Base-by-base conservation (phyloP, 176 grass and related monocot genomes). In the Avena insularis region DNA sequence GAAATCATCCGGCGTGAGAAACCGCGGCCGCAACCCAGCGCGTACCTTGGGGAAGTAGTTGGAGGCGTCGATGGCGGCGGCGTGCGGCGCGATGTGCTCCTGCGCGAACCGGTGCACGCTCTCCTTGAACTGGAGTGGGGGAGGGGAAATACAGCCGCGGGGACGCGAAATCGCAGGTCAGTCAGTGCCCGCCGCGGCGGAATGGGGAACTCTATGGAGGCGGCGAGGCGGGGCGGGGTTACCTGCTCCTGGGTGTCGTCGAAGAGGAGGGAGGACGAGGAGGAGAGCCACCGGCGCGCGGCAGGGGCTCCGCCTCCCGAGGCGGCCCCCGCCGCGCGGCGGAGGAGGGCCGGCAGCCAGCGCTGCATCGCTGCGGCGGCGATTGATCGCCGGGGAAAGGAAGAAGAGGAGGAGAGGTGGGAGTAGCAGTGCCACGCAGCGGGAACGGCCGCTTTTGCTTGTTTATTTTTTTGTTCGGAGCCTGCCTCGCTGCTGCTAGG, bases 161-260 rank as follows among this genome's bases (percentile, higher is more conserved):
- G 75, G 4, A 2, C 23, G 25, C 9, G 19, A 23, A 59, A 21
- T 12, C 69, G 16, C 55, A 20, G 17, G 55, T 9, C 20, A 25
- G 21, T 3, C 3, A 46, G 21, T 3, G 0, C 5, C 17, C 55
- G 4, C 76, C 66, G 21, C 33, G 64, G 57, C 55, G 70, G 46
- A 1, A 16, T 4, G 27, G 36, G 8, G 9, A 31, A 49, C 1
- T 14, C 8, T 35, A 35, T 35, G 49, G 13, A 17, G 13, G 23
- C 0, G 4, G 19, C 48, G 48, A 14, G 23, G 71, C 1, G 35
- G 2, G 17, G 0, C 3, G 20, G 17, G 0, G 1, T 47, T 55
- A 97, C 96, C 96, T 98, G 96, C 75, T 87, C 90, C 90, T 98
- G 93, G 20, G 96, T 98, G 48, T 94, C 96, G 87, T 98, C 93